Conservation (phyloP, 2,329 filamentous ascomycete species). For the Parastagonospora nodorum region DNA sequence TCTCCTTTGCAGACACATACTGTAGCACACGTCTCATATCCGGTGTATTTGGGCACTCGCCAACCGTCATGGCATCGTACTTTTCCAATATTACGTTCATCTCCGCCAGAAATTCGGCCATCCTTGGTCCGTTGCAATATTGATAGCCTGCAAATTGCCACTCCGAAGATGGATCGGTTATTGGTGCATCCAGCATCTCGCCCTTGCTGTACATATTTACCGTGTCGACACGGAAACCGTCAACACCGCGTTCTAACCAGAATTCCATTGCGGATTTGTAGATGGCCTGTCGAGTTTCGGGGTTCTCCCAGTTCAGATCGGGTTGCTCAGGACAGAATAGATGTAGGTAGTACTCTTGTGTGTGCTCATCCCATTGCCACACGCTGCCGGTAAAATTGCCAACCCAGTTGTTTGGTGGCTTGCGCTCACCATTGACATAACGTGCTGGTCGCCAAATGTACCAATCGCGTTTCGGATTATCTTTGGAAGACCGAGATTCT, state of each 20-base stretch:
- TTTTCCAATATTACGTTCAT: constrained; percentile 64
- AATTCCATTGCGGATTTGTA: constrained; percentile 73
- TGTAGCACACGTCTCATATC: constrained; percentile 61
- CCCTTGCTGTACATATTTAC: constrained; percentile 47
- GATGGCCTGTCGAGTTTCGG: constrained; percentile 68
- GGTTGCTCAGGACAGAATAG: constrained; percentile 78
- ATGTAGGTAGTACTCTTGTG: constrained; percentile 74
- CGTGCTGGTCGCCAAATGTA: constrained; percentile 59
- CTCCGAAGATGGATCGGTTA: constrained; percentile 36
- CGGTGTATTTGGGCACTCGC: constrained; percentile 69
- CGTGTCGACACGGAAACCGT: constrained; percentile 50
- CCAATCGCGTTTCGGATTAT: constrained; percentile 60
- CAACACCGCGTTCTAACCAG: constrained; percentile 75
- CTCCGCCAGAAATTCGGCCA: constrained; percentile 70
- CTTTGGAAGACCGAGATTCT: constrained; percentile 57
- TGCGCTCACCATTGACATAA: constrained; percentile 61
- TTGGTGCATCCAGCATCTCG: constrained; percentile 39
- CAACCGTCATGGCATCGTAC: constrained; percentile 72
- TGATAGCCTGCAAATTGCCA: constrained; percentile 50
- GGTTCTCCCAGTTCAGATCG: constrained; percentile 85
- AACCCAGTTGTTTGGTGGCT: constrained; percentile 79
- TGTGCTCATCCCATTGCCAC: constrained; percentile 75
- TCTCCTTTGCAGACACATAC: constrained; percentile 63
- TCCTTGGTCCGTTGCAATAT: constrained; percentile 70
- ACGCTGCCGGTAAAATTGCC: constrained; percentile 64